A percentile compares a stretch with the other conserved stretches of the same genome.
phyloP scores from a whole-genome alignment of 305 asterid genomes.

The Fraxinus albicans region DNA sequence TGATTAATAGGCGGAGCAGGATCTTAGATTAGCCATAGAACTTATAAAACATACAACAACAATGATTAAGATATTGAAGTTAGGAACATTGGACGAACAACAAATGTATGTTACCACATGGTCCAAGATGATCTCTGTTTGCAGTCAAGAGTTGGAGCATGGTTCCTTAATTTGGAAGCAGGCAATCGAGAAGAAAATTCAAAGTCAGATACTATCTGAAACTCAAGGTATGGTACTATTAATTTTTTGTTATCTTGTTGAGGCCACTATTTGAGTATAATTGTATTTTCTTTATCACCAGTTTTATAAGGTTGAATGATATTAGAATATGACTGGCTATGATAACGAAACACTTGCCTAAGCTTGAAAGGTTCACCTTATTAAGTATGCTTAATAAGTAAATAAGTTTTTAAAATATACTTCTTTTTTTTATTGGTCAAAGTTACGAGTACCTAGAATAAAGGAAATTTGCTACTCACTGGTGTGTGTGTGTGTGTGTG shows the following conservation, averaged over 20 bases:
- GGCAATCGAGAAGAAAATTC: conserved; percentile 50
- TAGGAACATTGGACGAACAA: conserved; percentile 59
- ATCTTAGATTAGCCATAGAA: conserved; percentile 51
- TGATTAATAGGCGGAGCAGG: conserved; percentile 61
- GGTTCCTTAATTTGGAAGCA: conserved; percentile 73
- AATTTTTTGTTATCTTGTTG: conserved; percentile 13
- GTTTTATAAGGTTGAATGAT: not conserved
- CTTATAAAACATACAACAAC: conserved; percentile 57
- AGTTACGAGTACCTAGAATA: not conserved
- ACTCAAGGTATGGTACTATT: conserved; percentile 52
- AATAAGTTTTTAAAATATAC: not conserved
- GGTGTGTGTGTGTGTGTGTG: not conserved
- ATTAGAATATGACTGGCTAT: conserved; percentile 4
- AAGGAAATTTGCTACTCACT: not conserved
- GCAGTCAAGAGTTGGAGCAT: conserved; percentile 62
- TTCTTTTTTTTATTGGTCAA: not conserved
- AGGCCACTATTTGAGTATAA: conserved; percentile 6
- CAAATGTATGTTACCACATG: conserved; percentile 55
- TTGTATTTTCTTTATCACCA: not conserved
- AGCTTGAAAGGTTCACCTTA: not conserved
- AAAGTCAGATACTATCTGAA: conserved; percentile 43
- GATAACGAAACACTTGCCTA: not conserved
- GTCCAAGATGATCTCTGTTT: conserved; percentile 52
- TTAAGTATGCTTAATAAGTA: not conserved
- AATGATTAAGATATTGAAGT: conserved; percentile 60